These are phyloP conservation scores for Piper longum DNA, from an alignment of 164 flowering plant genomes.

Conservation along the genomic window DNA sequence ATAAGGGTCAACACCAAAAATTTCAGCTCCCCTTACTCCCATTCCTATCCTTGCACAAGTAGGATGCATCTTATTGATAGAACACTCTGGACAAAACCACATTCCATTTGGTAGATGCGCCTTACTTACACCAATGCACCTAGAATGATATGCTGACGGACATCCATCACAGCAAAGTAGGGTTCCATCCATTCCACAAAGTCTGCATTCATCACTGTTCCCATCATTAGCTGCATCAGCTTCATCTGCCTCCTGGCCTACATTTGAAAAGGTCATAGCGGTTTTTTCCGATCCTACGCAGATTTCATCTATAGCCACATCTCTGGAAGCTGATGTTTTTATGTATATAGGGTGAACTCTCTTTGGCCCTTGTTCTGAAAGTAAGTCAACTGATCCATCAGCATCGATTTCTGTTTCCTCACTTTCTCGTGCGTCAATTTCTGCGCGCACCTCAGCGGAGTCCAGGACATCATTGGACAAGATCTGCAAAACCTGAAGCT, in stretches of 20 bases:
- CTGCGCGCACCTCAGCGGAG: conserved; percentile 62
- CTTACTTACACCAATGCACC: conserved; percentile 82
- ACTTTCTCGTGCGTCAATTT: conserved; percentile 61
- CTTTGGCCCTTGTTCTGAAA: conserved; percentile 34
- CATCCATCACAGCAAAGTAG: conserved; percentile 98
- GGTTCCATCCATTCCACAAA: conserved; percentile 97
- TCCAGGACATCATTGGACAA: conserved; percentile 76
- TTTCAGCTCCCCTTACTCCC: conserved; percentile 55
- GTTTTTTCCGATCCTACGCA: conserved; percentile 18
- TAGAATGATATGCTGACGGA: conserved; percentile 85
- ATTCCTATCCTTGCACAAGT: conserved; percentile 26
- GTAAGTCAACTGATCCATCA: conserved; percentile 21
- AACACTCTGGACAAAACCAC: conserved; percentile 96
- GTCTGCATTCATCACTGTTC: conserved; percentile 84
- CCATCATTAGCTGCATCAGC: conserved; percentile 40
- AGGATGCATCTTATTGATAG: conserved; percentile 36
- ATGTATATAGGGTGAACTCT: conserved; percentile 63
- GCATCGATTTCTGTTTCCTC: conserved; percentile 43
- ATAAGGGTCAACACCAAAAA: conserved; percentile 69
- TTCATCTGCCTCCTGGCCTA: conserved; percentile 12
- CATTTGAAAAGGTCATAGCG: conserved; percentile 13
- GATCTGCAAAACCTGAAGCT: conserved; percentile 60
- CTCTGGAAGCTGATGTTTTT: conserved; percentile 58
- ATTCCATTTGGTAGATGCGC: conserved; percentile 56
- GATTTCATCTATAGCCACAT: conserved; percentile 25